Conservation (phyloP, 805 yeast species). For the Starmerella scarabaei region DNA sequence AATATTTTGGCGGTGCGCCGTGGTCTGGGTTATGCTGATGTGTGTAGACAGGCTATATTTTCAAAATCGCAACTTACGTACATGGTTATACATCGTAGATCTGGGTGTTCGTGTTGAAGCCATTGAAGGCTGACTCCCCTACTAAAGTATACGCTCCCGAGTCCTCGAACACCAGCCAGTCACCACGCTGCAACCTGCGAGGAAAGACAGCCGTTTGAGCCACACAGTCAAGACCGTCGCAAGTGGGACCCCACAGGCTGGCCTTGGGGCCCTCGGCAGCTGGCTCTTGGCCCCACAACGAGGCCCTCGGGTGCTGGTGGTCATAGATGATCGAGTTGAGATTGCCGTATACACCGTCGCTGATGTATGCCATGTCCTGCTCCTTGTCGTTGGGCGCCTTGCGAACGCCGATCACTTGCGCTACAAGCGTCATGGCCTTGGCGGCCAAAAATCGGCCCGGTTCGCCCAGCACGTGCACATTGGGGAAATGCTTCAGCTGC, state of each 20-base stretch:
- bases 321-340: slow-evolving; percentile 88
- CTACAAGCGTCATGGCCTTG: slow-evolving; percentile 69
- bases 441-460: slow-evolving; percentile 89
- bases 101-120: slow-evolving; percentile 36
- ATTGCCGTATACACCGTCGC: slow-evolving; percentile 93
- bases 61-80: no score
- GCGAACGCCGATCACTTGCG: slow-evolving; percentile 78
- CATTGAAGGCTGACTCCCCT: slow-evolving; percentile 88
- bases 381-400: slow-evolving; percentile 31
- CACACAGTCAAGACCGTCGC: slow-evolving; percentile 90
- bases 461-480: slow-evolving; percentile 60
- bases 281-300: slow-evolving; percentile 33
- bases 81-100: slow-evolving; percentile 6
- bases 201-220: slow-evolving; percentile 40
- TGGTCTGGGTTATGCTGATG: no score
- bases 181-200: slow-evolving; percentile 62
- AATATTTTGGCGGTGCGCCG: no score
- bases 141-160: slow-evolving; percentile 88
- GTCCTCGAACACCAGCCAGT: slow-evolving; percentile 76
- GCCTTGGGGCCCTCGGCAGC: slow-evolving; percentile 13
- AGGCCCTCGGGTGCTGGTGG: slow-evolving; percentile 69
- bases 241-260: slow-evolving; percentile 96
- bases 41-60: no score
- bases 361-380: slow-evolving; percentile 58
- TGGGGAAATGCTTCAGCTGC: slow-evolving; percentile 50